Evolutionary conservation across 805 yeast genomes (phyloP).

Genomic region (Monosporozyma yasuniensis): DNA sequence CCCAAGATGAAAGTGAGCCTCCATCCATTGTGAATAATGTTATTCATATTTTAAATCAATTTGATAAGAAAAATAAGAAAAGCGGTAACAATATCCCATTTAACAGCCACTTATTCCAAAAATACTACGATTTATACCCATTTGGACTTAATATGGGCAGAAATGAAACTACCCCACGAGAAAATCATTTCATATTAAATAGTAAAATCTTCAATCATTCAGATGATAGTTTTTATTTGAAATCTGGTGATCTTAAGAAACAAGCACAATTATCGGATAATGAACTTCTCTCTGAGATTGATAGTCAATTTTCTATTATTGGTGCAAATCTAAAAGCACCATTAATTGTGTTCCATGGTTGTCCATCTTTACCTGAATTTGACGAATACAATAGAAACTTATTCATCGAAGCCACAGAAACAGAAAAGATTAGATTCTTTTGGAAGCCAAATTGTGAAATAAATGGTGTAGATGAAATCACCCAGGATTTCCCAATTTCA

Average conservation of each 20-base stretch:
- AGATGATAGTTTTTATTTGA: conserved; percentile 72
- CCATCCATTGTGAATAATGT: conserved; percentile 1
- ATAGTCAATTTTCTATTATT: conserved; percentile 40
- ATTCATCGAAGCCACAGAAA: conserved; percentile 42
- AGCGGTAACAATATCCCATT: conserved; percentile 8
- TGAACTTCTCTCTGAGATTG: conserved; percentile 36
- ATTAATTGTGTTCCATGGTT: conserved; percentile 58
- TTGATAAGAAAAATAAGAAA: conserved; percentile 4
- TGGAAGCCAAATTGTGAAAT: conserved; percentile 53
- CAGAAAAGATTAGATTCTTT: conserved; percentile 61
- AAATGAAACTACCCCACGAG: background rate
- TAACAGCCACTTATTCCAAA: conserved; percentile 7
- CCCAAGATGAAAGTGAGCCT: conserved; percentile 3
- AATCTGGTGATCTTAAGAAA: conserved; percentile 36
- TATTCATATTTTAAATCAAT: background rate
- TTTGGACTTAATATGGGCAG: background rate
- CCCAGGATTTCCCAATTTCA: conserved; percentile 22
- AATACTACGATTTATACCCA: conserved; percentile 14
- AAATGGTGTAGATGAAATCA: background rate
- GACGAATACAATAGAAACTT: conserved; percentile 50
- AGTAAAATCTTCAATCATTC: conserved; percentile 44
- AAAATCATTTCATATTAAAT: conserved; percentile 20
- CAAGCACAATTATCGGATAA: conserved; percentile 16
- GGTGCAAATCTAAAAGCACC: conserved; percentile 45
- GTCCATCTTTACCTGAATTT: conserved; percentile 43